Conservation (phyloP, 768 basidiomycete genomes). For the Serendipita sp. region DNA sequence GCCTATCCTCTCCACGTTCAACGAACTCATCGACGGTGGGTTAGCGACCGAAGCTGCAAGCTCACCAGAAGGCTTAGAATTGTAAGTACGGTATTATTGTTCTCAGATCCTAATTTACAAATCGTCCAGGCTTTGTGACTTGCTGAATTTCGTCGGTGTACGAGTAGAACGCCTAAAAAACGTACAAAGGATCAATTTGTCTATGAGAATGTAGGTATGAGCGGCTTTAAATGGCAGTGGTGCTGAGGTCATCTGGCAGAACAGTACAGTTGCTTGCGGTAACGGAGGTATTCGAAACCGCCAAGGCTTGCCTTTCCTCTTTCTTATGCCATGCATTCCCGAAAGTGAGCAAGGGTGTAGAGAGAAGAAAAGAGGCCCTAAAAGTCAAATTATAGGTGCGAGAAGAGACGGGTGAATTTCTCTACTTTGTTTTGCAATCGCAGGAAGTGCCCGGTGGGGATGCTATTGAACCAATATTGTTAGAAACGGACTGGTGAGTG, state of each 20-base stretch:
- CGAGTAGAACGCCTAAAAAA: constrained; percentile 62
- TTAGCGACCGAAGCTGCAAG: neutral
- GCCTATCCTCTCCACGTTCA: constrained; percentile 66
- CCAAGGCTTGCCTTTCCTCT: constrained; percentile 28
- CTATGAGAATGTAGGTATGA: constrained; percentile 63
- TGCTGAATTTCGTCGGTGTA: constrained; percentile 42
- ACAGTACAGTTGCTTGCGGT: constrained; percentile 48
- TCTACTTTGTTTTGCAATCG: constrained; percentile 64
- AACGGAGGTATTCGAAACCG: constrained; percentile 27
- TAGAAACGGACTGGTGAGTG: constrained; percentile 71
- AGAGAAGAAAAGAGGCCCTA: neutral
- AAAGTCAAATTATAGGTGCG: constrained; percentile 40
- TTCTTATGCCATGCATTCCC: constrained; percentile 75
- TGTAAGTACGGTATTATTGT: constrained; percentile 16
- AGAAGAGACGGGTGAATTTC: constrained; percentile 61
- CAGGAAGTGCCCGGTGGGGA: constrained; percentile 51
- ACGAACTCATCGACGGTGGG: constrained; percentile 51
- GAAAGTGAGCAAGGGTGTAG: constrained; percentile 30
- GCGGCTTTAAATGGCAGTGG: constrained; percentile 1
- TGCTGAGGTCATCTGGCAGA: constrained; percentile 24
- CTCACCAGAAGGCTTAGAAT: neutral
- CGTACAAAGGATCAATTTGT: constrained; percentile 60
- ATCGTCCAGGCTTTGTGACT: constrained; percentile 30
- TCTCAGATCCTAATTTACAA: no score
- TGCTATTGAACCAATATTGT: constrained; percentile 47